A percentile compares a stretch with the other conserved stretches of the same genome.
Evolutionary conservation across 257 asterid genomes (phyloP).

Genomic region (Solanum stenotomum): DNA sequence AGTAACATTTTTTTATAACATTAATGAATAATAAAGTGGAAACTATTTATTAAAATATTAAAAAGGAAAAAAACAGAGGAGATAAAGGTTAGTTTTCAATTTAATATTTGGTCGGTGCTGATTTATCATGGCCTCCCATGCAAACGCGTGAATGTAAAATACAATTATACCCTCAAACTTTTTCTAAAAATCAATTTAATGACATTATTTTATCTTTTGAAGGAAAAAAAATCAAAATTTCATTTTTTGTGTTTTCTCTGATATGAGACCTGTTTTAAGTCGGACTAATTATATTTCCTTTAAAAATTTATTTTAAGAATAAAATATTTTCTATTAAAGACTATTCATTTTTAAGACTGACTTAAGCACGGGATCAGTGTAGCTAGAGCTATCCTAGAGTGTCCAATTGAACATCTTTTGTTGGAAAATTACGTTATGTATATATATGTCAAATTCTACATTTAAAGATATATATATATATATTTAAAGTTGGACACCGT

Average conservation of each 20-base stretch:
- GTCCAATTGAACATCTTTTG: too few species aligned
- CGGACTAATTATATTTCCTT: background rate
- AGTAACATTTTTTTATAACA: background rate
- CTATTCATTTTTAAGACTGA: background rate
- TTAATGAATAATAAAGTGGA: background rate
- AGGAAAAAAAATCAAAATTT: background rate
- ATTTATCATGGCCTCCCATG: background rate
- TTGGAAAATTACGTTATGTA: too few species aligned
- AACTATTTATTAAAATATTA: background rate
- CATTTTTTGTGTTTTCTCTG: background rate
- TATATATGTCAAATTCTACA: too few species aligned
- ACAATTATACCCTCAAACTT: background rate
- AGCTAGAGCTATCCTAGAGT: too few species aligned
- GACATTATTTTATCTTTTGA: background rate
- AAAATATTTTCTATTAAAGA: background rate
- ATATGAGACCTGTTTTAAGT: background rate
- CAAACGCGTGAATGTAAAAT: background rate
- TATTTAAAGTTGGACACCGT: too few species aligned
- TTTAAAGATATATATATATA: too few species aligned
- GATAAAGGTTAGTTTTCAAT: background rate
- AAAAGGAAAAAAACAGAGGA: background rate
- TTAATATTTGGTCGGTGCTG: background rate
- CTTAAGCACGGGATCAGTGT: background rate
- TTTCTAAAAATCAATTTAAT: background rate
- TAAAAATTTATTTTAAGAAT: background rate